Evolutionary conservation across 805 yeast genomes (phyloP), one percentile per base, ranked within the genome.

Genomic region (Kuraishia hungarica): DNA sequence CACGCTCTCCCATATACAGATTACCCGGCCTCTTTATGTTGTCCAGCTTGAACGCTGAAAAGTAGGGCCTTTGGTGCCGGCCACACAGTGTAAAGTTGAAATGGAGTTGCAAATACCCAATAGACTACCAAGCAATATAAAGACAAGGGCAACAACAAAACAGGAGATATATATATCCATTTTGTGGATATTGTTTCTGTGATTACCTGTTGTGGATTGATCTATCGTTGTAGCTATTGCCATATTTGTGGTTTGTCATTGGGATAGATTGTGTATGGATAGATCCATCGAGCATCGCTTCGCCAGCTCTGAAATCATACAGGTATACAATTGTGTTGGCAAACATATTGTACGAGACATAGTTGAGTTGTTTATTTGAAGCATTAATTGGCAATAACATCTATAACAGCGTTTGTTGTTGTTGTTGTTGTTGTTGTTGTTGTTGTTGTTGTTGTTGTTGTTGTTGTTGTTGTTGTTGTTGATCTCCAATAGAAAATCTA

Each of bases 21-120:
- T 50, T 50, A 50, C 52, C 52, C 52, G 39, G 24, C 51, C 39
- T 43, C n/a, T 19, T n/a, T 35, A 11, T 50, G 52, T 35, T 35
- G 43, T 35, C 43, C 43, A 35, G 17, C 43, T 35, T 35, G 43
- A 35, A 35, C 43, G 8, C n/a, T 35, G 43, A 35, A 35, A 35
- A 35, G 43, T 49, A 49, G 6, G 21, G 51, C 21, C n/a, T 13
- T 13, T 35, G 43, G 43, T 35, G 43, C 43, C 43, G 43, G 43
- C 43, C 43, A 35, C n/a, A 26, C 35, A 46, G 46, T 49, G 17
- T 22, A 23, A n/a, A 23, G 28, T 21, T 49, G 35, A 49, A 49
- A 39, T 48, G 51, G 57, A 47, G 39, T 53, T n/a, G 3, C n/a
- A 2, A 35, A 35, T 15, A 35, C 5, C 29, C 29, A 26, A 26